Evolutionary conservation across 1,284 basidiomycete genomes (phyloP).

Genomic region (Tilletia setariae): DNA sequence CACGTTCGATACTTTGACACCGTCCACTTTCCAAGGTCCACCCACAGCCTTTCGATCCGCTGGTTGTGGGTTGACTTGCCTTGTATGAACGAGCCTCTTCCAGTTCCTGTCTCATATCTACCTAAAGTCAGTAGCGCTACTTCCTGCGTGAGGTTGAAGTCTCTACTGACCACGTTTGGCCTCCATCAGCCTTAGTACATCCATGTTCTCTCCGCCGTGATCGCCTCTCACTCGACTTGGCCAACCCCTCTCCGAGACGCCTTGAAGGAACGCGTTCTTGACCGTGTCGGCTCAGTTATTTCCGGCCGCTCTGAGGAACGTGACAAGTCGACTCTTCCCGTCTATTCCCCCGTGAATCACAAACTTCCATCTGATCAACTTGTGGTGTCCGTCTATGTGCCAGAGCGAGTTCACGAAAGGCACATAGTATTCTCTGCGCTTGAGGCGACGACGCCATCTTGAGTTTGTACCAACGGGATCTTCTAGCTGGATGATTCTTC

Average conservation of each 20-base stretch:
- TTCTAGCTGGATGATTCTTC: neutral
- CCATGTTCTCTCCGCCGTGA: constrained; percentile 56
- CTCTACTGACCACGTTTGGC: constrained; percentile 28
- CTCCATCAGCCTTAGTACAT: constrained; percentile 51
- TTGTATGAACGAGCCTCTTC: constrained; percentile 54
- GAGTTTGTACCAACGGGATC: neutral
- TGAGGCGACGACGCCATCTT: neutral
- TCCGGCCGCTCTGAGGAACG: constrained; percentile 53
- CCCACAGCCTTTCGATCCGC: constrained; percentile 58
- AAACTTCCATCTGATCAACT: constrained; percentile 59
- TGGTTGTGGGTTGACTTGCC: constrained; percentile 58
- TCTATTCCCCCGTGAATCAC: constrained; percentile 61
- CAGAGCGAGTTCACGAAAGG: constrained; percentile 9
- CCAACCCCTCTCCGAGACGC: constrained; percentile 47
- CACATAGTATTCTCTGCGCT: neutral
- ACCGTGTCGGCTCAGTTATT: constrained; percentile 58
- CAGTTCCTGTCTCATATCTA: neutral
- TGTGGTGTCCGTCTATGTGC: constrained; percentile 11
- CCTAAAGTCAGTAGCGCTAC: neutral
- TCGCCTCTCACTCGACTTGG: constrained; percentile 57
- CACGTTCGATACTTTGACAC: constrained; percentile 13
- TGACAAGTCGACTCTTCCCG: constrained; percentile 57
- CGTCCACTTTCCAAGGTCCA: constrained; percentile 31
- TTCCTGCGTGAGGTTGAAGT: too few relatives aligned
- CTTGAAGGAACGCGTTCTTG: constrained; percentile 53